phyloP scores from a whole-genome alignment of 1,284 basidiomycete species.

The Fistulinella cinereoalba region DNA sequence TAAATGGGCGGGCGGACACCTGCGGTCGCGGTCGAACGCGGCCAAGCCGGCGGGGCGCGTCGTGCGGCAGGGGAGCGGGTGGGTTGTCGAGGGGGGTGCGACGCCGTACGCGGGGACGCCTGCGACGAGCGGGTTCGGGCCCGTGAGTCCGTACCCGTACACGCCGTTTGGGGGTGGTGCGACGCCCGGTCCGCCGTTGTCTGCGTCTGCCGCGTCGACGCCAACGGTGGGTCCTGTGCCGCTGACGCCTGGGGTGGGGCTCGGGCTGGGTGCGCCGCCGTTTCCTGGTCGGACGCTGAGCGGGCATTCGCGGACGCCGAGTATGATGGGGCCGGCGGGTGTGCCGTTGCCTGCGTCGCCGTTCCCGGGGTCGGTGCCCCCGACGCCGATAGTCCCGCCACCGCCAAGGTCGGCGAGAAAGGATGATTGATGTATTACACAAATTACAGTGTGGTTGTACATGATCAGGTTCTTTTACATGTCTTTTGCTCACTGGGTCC shows the following conservation, averaged over 20 bases:
- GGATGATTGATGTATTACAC: constrained; percentile 45
- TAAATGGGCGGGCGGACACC: constrained; percentile 46
- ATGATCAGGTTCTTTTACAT: too few species aligned
- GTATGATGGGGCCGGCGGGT: constrained; percentile 8
- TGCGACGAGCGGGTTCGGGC: constrained; percentile 30
- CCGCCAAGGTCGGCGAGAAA: constrained; percentile 38
- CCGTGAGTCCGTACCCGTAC: constrained; percentile 34
- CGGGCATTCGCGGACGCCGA: constrained; percentile 10
- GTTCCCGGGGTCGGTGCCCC: constrained; percentile 17
- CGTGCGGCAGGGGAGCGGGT: constrained; percentile 41
- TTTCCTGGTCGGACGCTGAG: constrained; percentile 3
- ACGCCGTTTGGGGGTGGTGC: constrained; percentile 32
- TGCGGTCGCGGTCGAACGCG: constrained; percentile 40
- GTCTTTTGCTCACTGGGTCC: too few species aligned
- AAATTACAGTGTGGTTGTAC: too few species aligned
- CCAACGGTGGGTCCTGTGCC: constrained; percentile 21
- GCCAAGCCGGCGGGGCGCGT: constrained; percentile 22
- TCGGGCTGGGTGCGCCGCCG: constrained; percentile 35
- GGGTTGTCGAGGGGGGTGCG: constrained; percentile 41
- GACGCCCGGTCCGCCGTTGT: constrained; percentile 1
- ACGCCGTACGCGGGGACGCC: constrained; percentile 35
- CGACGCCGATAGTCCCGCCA: constrained; percentile 17
- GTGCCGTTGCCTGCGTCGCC: constrained; percentile 22
- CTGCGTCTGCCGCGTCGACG: background rate
- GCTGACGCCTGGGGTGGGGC: constrained; percentile 29